phyloP scores from a whole-genome alignment of 441 rosid genomes.

The Erodium trifolium region DNA sequence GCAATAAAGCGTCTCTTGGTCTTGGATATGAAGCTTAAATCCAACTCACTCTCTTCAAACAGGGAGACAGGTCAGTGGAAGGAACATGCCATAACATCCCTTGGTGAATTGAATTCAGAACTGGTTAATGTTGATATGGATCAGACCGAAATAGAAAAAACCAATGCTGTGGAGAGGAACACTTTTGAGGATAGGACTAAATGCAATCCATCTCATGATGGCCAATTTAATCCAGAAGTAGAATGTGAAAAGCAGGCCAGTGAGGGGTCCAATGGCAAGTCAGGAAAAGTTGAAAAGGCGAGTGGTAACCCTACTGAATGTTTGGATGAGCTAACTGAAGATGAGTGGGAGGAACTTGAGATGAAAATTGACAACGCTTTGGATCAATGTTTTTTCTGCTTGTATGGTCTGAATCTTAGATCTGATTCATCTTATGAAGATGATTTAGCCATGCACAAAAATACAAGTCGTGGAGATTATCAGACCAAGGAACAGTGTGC shows the following conservation, averaged over 20 bases:
- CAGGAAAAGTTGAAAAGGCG: slow-evolving; percentile 32
- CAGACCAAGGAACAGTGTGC: slow-evolving; percentile 98
- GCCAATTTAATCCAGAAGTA: slow-evolving; percentile 21
- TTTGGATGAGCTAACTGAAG: slow-evolving; percentile 49
- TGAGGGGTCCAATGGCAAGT: slow-evolving; percentile 21
- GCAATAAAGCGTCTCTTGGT: slow-evolving; percentile 91
- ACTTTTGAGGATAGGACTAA: slow-evolving; percentile 26
- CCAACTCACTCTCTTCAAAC: slow-evolving; percentile 45
- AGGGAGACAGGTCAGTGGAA: slow-evolving; percentile 34
- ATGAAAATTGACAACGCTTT: slow-evolving; percentile 71
- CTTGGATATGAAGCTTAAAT: slow-evolving; percentile 87
- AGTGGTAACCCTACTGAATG: slow-evolving; percentile 30
- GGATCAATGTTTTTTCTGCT: slow-evolving; percentile 97
- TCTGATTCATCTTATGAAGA: slow-evolving; percentile 84
- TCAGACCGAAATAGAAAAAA: slow-evolving; percentile 32
- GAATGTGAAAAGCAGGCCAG: slow-evolving; percentile 24
- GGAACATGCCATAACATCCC: slow-evolving; percentile 31
- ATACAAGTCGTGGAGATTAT: slow-evolving; percentile 92
- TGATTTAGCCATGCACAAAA: slow-evolving; percentile 84
- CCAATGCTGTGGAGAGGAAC: slow-evolving; percentile 32
- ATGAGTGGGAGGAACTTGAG: slow-evolving; percentile 91
- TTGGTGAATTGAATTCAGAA: slow-evolving; percentile 32
- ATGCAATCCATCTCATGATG: slow-evolving; percentile 18
- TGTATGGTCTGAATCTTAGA: slow-evolving; percentile 95
- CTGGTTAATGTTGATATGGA: slow-evolving; percentile 34